phyloP scores from a whole-genome alignment of 78 protist genomes.

The Diacronema lutheri region DNA sequence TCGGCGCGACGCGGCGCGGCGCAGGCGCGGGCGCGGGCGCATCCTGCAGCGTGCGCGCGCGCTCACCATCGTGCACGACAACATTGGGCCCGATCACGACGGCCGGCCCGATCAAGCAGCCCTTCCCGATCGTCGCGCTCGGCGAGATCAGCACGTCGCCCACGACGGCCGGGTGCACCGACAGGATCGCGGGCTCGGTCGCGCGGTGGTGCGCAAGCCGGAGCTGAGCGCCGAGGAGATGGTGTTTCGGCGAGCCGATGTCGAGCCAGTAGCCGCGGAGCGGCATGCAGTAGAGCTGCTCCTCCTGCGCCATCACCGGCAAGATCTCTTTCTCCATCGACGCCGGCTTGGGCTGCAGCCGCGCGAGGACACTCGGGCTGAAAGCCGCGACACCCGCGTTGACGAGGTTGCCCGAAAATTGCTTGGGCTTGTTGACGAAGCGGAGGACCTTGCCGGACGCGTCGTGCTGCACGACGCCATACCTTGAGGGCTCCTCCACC shows the following conservation, averaged over 20 bases:
- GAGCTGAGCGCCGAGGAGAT: constrained; percentile 29
- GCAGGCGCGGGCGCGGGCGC: too few relatives aligned
- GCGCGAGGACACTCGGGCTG: constrained; percentile 68
- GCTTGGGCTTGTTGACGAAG: background rate
- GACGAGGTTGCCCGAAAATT: constrained; percentile 68
- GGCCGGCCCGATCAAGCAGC: constrained; percentile 83
- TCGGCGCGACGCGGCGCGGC: background rate
- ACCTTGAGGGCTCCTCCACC: constrained; percentile 86
- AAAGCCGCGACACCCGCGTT: constrained; percentile 94
- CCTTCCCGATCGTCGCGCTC: constrained; percentile 73
- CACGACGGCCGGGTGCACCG: background rate
- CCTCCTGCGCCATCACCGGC: constrained; percentile 84
- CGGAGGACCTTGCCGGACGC: constrained; percentile 64
- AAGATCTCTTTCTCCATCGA: constrained; percentile 84
- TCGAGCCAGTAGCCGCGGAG: constrained; percentile 95
- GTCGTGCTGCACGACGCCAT: constrained; percentile 63
- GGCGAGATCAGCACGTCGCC: background rate
- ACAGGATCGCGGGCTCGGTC: background rate
- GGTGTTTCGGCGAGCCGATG: constrained; percentile 90
- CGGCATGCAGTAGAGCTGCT: constrained; percentile 75
- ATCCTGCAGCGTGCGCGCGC: too few relatives aligned
- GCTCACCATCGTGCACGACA: constrained; percentile 56
- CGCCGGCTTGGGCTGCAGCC: constrained; percentile 68
- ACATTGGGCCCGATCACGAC: constrained; percentile 79
- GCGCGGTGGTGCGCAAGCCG: background rate